phyloP scores from a whole-genome alignment of 2,329 filamentous ascomycete genomes.

The Mycosphaerelloides madeirae region DNA sequence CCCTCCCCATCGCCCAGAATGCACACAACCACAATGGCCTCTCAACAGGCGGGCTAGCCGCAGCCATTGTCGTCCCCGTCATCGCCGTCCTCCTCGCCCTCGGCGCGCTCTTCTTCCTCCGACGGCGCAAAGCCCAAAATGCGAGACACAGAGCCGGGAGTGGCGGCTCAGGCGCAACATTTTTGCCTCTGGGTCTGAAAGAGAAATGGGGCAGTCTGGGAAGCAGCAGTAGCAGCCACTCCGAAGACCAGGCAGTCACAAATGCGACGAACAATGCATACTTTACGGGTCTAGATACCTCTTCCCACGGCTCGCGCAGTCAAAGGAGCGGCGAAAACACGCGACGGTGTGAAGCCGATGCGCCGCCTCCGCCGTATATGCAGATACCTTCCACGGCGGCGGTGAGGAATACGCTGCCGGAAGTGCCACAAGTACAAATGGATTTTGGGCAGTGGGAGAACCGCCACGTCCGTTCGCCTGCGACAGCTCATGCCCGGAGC shows the following conservation, averaged over 20 bases:
- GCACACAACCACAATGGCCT: slow-evolving; percentile 13
- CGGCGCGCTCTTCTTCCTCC: slow-evolving; percentile 16
- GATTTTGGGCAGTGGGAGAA: no score
- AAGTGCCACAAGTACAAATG: no score
- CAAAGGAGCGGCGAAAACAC: slow-evolving; percentile 1
- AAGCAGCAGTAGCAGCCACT: slow-evolving; percentile 7
- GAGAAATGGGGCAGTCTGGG: slow-evolving; percentile 17
- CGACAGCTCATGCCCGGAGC: not conserved
- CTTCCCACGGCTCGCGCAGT: slow-evolving; percentile 6
- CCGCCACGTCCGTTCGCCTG: no score
- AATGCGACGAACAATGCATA: slow-evolving; percentile 18
- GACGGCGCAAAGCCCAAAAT: slow-evolving; percentile 11
- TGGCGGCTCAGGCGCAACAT: slow-evolving; percentile 6
- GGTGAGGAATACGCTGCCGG: no score
- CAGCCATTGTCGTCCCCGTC: slow-evolving; percentile 22
- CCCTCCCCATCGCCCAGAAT: not conserved
- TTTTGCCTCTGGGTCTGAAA: slow-evolving; percentile 5
- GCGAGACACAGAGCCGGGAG: slow-evolving; percentile 1
- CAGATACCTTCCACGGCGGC: no score
- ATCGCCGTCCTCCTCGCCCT: slow-evolving; percentile 12
- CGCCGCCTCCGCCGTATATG: no score
- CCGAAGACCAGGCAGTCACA: slow-evolving; percentile 5
- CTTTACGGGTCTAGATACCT: slow-evolving; percentile 23
- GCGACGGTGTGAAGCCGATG: slow-evolving; percentile 3
- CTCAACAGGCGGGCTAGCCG: slow-evolving; percentile 20